Base-by-base conservation (phyloP, 768 basidiomycete species). In the Kondoa subrosea region DNA sequence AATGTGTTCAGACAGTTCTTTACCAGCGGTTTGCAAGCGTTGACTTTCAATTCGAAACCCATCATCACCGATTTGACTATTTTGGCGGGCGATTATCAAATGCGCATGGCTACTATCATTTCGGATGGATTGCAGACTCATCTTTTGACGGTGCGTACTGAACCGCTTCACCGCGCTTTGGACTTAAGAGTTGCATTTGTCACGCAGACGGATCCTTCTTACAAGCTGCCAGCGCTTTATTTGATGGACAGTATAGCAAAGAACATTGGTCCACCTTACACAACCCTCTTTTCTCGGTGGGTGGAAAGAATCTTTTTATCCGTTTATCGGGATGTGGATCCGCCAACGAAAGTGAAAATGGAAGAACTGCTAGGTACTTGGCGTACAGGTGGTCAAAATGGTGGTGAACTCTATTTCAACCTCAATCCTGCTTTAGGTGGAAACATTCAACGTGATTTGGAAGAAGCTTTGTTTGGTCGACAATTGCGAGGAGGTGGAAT, bases 351-450 rank as follows among this genome's bases (percentile, higher is more conserved):
- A 21, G 83, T 84, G 76, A 97, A 97, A 78, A 92, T 99, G 89
- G 90, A 93, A 76, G 95, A 99, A 77, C 91, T 99, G 85, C 83
- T 97, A 16, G 78, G 88, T 31, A 93, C 95, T 3, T 99, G 95
- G 95, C 82, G 91, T 56, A 87, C 85, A 27, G 91, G 89, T 17
- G 85, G 87, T 16, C 87, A 88, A 1, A 82, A 81, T 34, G 84
- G 88, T 34, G 83, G 83, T 65, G 88, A 92, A 75, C 80, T 99
- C 1, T 99, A 97, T 75, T 88, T 91, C 57, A 78, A 83, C 31
- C 83, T 83, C 25, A 66, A 67, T 33, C 26, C 25, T 3, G 57
- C 58, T n/a, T 56, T 88, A 25, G 12, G 21, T 21, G 40, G 40
- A 8, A 50, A 50, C 40, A 50, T 50, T 50, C 91, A 96, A 76